These are phyloP conservation scores for Trametes meyenii DNA, from an alignment of 768 basidiomycete genomes.

Conservation along the genomic window DNA sequence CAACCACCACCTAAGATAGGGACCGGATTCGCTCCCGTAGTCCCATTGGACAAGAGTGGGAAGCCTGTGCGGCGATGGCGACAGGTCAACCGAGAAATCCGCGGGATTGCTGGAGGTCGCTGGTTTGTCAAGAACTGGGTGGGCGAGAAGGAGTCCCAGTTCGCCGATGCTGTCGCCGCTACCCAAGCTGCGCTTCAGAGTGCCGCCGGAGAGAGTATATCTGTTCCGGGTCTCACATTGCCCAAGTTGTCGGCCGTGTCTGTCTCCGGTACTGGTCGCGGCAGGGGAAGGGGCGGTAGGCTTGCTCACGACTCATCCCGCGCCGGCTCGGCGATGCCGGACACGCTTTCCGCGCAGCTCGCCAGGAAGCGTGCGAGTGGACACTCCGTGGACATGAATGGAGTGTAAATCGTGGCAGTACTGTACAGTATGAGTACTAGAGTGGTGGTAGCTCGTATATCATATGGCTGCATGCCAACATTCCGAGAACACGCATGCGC, in stretches of 20 bases:
- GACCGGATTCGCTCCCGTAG: constrained; percentile 67
- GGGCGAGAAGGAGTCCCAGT: constrained; percentile 80
- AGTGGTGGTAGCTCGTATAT: too few relatives aligned
- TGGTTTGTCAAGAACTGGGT: constrained; percentile 85
- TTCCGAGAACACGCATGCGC: too few relatives aligned
- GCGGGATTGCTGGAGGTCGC: constrained; percentile 81
- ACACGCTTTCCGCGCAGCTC: constrained; percentile 25
- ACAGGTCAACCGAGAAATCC: constrained; percentile 71
- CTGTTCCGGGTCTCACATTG: constrained; percentile 21
- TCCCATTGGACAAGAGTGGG: constrained; percentile 66
- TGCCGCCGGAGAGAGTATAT: constrained; percentile 14
- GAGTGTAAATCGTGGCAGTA: not conserved
- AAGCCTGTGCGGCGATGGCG: constrained; percentile 75
- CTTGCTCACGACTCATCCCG: constrained; percentile 27
- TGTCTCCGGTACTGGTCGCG: constrained; percentile 20
- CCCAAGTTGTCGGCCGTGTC: constrained; percentile 28
- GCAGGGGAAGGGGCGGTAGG: constrained; percentile 16
- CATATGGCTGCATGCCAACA: too few relatives aligned
- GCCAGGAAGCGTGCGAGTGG: constrained; percentile 27
- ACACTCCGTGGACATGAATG: constrained; percentile 17
- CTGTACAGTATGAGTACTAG: too few relatives aligned
- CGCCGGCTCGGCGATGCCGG: constrained; percentile 28
- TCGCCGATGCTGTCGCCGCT: constrained; percentile 38
- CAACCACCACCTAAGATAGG: constrained; percentile 78
- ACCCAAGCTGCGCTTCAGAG: constrained; percentile 22